Conservation (phyloP, 148 eudicot species). For the Beta vulgaris region DNA sequence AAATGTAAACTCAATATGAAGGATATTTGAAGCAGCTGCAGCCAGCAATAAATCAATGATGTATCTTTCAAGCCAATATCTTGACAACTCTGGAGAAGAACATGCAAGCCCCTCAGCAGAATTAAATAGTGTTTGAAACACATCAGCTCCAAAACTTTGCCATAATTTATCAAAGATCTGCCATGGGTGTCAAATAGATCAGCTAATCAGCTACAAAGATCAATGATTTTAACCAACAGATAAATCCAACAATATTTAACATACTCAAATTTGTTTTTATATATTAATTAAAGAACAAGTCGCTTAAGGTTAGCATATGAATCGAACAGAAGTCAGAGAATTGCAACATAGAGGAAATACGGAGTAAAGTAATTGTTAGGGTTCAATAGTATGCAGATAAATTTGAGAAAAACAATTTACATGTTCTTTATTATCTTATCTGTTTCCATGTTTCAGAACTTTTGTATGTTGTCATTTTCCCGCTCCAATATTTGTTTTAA, state of each 20-base stretch:
- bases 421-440: no score
- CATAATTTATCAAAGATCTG: slow-evolving; percentile 97
- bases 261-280: no score
- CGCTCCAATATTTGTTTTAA: no score
- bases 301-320: no score
- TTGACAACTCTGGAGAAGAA: slow-evolving; percentile 58
- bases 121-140: slow-evolving; percentile 75
- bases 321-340: no score
- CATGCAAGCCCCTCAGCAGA: slow-evolving; percentile 79
- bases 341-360: no score
- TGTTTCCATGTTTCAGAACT: not conserved
- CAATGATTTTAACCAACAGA: slow-evolving; percentile 4
- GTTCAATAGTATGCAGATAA: no score
- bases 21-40: slow-evolving; percentile 83
- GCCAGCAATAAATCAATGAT: slow-evolving; percentile 66
- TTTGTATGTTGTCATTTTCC: no score
- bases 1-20: slow-evolving; percentile 22
- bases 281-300: no score
- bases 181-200: slow-evolving; percentile 13
- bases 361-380: no score
- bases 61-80: slow-evolving; percentile 71
- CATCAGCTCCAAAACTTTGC: slow-evolving; percentile 96
- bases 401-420: no score
- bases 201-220: not conserved
- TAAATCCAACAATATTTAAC: no score